Evolutionary conservation across 139 green algal genomes (phyloP).

Genomic region (Coccomyxa sp.): DNA sequence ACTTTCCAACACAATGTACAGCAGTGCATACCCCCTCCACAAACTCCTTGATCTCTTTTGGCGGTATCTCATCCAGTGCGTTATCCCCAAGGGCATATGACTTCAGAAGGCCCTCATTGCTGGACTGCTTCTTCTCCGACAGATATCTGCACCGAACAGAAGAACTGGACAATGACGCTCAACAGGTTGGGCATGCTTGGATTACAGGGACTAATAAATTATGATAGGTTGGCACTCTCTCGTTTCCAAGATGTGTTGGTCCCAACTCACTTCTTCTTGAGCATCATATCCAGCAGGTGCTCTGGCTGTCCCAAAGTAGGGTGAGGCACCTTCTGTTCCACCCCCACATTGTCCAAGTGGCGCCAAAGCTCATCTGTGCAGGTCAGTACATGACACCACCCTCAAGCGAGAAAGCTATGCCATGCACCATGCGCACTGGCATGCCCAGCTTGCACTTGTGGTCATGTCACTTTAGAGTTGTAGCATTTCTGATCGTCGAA

Average conservation of each 20-base stretch:
- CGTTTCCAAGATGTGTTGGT: no score
- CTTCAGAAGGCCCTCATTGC: not conserved
- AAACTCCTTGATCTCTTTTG: slow-evolving; percentile 1
- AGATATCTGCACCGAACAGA: slow-evolving; percentile 11
- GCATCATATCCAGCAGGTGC: slow-evolving; percentile 10
- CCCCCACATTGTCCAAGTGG: slow-evolving; percentile 9
- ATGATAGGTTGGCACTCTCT: not conserved
- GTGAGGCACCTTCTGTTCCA: slow-evolving; percentile 1
- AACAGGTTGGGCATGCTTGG: not conserved
- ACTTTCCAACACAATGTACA: not conserved
- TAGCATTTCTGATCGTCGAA: not conserved
- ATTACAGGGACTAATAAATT: not conserved
- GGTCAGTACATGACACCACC: not conserved
- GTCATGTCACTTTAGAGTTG: not conserved
- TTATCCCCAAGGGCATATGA: slow-evolving; percentile 12
- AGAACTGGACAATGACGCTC: not conserved
- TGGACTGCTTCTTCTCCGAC: slow-evolving; percentile 1
- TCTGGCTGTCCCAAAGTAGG: slow-evolving; percentile 9
- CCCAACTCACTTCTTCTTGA: slow-evolving; percentile 10
- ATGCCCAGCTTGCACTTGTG: not conserved
- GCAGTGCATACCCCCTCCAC: slow-evolving; percentile 1
- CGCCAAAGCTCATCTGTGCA: slow-evolving; percentile 18
- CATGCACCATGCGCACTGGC: not conserved
- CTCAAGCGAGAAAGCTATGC: not conserved
- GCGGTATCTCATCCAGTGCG: slow-evolving; percentile 6